A percentile compares a stretch with the other conserved stretches of the same genome.
Conservation (phyloP, 2,329 filamentous ascomycete species). For the Aspergillus sp. region DNA sequence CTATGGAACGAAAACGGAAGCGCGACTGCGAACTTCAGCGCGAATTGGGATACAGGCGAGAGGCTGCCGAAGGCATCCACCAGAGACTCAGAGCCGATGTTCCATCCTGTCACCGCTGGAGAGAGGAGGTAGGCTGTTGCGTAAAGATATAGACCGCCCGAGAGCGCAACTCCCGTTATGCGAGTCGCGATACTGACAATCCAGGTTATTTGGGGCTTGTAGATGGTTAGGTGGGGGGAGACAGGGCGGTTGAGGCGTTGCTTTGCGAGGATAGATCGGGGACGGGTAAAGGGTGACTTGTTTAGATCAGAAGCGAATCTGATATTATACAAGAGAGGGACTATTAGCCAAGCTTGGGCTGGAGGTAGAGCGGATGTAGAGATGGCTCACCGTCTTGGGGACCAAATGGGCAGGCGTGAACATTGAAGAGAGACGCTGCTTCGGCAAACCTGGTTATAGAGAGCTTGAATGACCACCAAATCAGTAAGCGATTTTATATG, state of each 20-base stretch:
- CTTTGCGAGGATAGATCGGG: conserved; percentile 54
- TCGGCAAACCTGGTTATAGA: too few species aligned
- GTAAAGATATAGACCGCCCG: conserved; percentile 73
- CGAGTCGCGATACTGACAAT: conserved; percentile 71
- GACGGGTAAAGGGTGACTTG: too few species aligned
- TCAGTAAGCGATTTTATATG: not conserved
- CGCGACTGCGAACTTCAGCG: conserved; percentile 56
- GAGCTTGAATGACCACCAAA: not conserved
- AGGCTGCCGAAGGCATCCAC: conserved; percentile 60
- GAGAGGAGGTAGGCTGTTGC: conserved; percentile 73
- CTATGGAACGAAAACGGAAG: conserved; percentile 65
- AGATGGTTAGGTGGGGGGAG: conserved; percentile 78
- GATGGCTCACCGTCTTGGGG: too few species aligned
- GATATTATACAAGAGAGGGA: too few species aligned
- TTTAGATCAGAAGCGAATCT: too few species aligned
- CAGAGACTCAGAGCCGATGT: conserved; percentile 59
- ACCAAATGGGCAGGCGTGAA: too few species aligned
- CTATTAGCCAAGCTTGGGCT: too few species aligned
- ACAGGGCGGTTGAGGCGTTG: conserved; percentile 78
- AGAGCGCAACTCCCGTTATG: conserved; percentile 71
- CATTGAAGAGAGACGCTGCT: too few species aligned
- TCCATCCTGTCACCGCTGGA: conserved; percentile 63
- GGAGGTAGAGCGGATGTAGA: too few species aligned
- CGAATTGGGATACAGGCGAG: conserved; percentile 56
- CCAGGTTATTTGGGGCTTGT: conserved; percentile 78